Percentiles rank a stretch among this genome's conserved stretches.
Conservation (phyloP, 495 filamentous ascomycete genomes). For the Aspergillus bertholletiae region DNA sequence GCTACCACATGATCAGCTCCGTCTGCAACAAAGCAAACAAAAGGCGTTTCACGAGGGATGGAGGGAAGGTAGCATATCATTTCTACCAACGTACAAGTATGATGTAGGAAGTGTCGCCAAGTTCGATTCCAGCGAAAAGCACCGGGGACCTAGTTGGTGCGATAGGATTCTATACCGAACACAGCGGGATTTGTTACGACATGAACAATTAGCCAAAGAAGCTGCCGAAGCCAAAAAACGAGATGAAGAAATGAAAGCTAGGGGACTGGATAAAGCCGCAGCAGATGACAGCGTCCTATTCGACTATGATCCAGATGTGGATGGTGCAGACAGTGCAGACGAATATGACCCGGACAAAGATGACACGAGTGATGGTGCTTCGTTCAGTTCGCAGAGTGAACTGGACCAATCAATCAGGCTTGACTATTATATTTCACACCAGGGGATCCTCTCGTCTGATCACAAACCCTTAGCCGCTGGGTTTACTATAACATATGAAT, state of each 20-base stretch:
- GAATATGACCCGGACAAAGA: conserved; percentile 49
- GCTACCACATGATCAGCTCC: conserved; percentile 86
- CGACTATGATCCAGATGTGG: conserved; percentile 83
- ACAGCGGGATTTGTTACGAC: conserved; percentile 63
- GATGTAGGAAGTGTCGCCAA: conserved; percentile 89
- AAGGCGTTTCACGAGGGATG: conserved; percentile 89
- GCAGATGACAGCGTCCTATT: conserved; percentile 85
- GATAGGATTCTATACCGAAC: conserved; percentile 91
- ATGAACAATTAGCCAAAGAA: conserved; percentile 63
- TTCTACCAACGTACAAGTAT: conserved; percentile 94
- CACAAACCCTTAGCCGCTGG: conserved; percentile 86
- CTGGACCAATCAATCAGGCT: conserved; percentile 53
- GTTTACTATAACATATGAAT: conserved; percentile 79
- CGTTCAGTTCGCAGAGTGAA: conserved; percentile 12
- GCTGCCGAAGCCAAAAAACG: conserved; percentile 62
- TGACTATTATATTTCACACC: conserved; percentile 81
- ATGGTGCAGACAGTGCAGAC: conserved; percentile 58
- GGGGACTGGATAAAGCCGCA: conserved; percentile 68
- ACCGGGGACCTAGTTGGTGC: conserved; percentile 91
- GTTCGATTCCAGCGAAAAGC: conserved; percentile 95
- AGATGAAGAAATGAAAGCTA: conserved; percentile 81
- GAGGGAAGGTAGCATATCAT: conserved; percentile 83
- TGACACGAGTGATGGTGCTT: conserved; percentile 12
- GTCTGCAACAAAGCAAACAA: conserved; percentile 62
- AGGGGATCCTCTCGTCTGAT: conserved; percentile 85